A percentile compares a stretch with the other conserved stretches of the same genome.
Evolutionary conservation across 306 rosid species (phyloP).

Genomic region (Vigna reflexopilosa): DNA sequence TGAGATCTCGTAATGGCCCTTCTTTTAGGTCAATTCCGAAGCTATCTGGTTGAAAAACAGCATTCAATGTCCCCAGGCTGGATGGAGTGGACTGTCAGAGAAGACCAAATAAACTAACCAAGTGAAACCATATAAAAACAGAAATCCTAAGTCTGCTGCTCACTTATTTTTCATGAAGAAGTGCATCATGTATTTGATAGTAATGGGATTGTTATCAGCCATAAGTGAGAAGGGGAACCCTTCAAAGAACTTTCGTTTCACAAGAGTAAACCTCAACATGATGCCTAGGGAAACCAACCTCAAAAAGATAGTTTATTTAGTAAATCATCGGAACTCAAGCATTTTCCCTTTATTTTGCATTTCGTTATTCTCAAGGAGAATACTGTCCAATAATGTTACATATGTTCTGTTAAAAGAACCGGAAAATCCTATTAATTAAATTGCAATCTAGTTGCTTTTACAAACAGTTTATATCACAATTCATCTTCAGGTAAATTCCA

Average conservation of each 20-base stretch:
- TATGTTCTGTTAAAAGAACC: background rate
- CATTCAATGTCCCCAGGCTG: background rate
- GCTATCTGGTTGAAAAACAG: conserved; percentile 14
- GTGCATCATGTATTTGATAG: background rate
- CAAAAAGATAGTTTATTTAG: conserved; percentile 23
- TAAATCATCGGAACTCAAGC: conserved; percentile 6
- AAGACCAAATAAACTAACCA: conserved; percentile 1
- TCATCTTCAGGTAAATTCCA: conserved; percentile 22
- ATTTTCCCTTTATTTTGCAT: background rate
- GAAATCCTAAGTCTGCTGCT: conserved; percentile 15
- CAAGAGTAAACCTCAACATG: conserved; percentile 18
- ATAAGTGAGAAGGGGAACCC: background rate
- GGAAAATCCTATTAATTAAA: background rate
- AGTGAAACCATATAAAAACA: conserved; percentile 12
- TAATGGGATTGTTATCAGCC: conserved; percentile 11
- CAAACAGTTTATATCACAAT: conserved; percentile 12
- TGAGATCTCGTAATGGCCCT: conserved; percentile 18
- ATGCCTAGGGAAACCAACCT: conserved; percentile 27
- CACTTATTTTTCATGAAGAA: conserved; percentile 23
- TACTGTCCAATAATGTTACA: conserved; percentile 7
- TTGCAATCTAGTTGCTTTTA: conserved; percentile 23
- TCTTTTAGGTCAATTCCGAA: background rate
- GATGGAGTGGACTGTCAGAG: conserved; percentile 10
- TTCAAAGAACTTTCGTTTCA: conserved; percentile 25
- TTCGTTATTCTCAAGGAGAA: conserved; percentile 11